Percentiles rank a stretch among this genome's conserved stretches.
Evolutionary conservation across 1,284 basidiomycete species (phyloP).

Genomic region (Leccinum ponderosum): DNA sequence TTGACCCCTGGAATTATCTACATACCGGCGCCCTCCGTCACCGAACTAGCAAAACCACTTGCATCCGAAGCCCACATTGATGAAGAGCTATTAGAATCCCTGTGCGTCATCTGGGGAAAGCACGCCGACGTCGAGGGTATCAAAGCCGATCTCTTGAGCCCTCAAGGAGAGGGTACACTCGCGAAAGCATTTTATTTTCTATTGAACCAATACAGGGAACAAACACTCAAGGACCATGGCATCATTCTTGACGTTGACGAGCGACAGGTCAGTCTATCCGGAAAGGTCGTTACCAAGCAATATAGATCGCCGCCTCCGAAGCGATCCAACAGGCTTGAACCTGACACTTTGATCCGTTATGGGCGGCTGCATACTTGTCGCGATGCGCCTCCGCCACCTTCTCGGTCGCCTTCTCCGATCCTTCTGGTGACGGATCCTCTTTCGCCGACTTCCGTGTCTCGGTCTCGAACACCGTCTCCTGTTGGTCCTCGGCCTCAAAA

Average conservation of each 20-base stretch:
- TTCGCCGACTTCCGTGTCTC: slow-evolving; percentile 28
- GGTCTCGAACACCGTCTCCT: slow-evolving; percentile 50
- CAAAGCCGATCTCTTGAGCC: slow-evolving; percentile 62
- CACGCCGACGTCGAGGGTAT: slow-evolving; percentile 60
- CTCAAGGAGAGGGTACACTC: slow-evolving; percentile 67
- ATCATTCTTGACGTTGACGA: slow-evolving; percentile 45
- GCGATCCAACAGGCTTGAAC: slow-evolving; percentile 14
- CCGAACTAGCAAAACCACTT: slow-evolving; percentile 66
- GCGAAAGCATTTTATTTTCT: slow-evolving; percentile 95
- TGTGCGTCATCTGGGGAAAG: slow-evolving; percentile 87
- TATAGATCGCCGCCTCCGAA: slow-evolving; percentile 43
- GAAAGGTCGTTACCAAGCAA: slow-evolving; percentile 46
- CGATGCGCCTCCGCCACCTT: slow-evolving; percentile 29
- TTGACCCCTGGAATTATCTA: slow-evolving; percentile 51
- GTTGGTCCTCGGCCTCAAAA: slow-evolving; percentile 44
- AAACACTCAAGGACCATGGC: slow-evolving; percentile 65
- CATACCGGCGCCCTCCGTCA: slow-evolving; percentile 63
- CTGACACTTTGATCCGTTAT: slow-evolving; percentile 9
- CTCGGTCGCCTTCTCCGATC: slow-evolving; percentile 36
- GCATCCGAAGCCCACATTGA: slow-evolving; percentile 77
- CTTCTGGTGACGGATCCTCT: slow-evolving; percentile 21
- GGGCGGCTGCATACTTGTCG: slow-evolving; percentile 15
- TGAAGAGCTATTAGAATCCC: slow-evolving; percentile 81
- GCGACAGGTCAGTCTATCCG: slow-evolving; percentile 26
- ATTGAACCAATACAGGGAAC: slow-evolving; percentile 78